Evolutionary conservation across 352 stramenopile genomes (phyloP), one percentile per base, ranked within the genome.

Genomic region (Aphanomyces cochlioides): DNA sequence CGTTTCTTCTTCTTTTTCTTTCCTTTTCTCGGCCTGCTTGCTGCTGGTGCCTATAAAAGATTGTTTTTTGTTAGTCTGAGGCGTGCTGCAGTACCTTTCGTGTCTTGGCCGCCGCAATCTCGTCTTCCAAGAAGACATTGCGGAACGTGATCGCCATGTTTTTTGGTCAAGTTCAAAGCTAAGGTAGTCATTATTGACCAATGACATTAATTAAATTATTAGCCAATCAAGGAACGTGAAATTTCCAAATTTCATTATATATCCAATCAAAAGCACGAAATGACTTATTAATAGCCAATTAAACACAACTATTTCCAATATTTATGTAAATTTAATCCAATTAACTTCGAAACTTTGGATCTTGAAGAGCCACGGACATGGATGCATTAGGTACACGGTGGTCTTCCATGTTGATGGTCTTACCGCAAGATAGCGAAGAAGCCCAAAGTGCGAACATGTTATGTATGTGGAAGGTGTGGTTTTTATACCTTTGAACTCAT

Each of bases 381-480:
- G 54, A 61, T 37, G 17, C 54, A 13, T 3, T 37, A 61, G n/a
- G 54, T 61, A 61, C 17, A 36, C 43, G 54, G 6, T 41, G 15
- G 5, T 61, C 28, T n/a, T 28, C 7, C 28, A 61, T 41, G 54
- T 37, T 39, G 12, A 37, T 7, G 15, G 3, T 10, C 43, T 19
- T 36, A 17, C 40, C 19, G 8, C 36, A 36, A 36, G 4, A 10
- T 60, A 28, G 47, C 36, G 7, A 54, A 75, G 41, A 80, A 81
- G 0, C 84, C 84, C 21, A 73, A 90, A 56, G 90, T 85, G 6
- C 83, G 84, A n/a, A 73, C 91, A 34, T 93, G 85, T 63, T 84
- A 93, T 60, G 85, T 93, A 1, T 93, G 85, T 47, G 85, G 85
- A 3, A 80, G 85, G 0, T 70, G 6, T 28, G 15, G 57, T 60